Evolutionary conservation across 768 basidiomycete genomes (phyloP).

Genomic region (Porphyrellus cyaneotinctus): DNA sequence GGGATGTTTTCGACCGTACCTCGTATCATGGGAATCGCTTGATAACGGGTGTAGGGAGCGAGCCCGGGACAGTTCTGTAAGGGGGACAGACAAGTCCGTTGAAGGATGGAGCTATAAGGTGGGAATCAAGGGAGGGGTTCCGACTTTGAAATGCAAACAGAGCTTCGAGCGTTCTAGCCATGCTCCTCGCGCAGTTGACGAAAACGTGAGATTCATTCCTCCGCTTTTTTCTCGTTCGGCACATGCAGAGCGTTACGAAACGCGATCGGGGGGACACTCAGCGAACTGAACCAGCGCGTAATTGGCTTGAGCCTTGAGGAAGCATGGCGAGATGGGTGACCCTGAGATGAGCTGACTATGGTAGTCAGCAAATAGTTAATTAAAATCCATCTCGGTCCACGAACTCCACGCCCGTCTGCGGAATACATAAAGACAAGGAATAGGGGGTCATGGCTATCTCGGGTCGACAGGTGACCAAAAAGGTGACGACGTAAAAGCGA

Average conservation of each 20-base stretch:
- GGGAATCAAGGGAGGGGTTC: conserved; percentile 28
- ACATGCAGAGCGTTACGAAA: conserved; percentile 33
- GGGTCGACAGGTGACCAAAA: conserved; percentile 18
- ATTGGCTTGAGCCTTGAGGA: conserved; percentile 36
- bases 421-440: conserved; percentile 35
- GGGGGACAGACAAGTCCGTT: conserved; percentile 13
- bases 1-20: conserved; percentile 29
- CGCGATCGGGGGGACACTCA: conserved; percentile 30
- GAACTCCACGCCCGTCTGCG: conserved; percentile 34
- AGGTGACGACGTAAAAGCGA: conserved; percentile 32
- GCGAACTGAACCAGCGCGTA: conserved; percentile 37
- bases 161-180: conserved; percentile 34
- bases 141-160: conserved; percentile 34
- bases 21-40: conserved; percentile 27
- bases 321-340: conserved; percentile 26
- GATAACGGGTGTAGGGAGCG: conserved; percentile 22
- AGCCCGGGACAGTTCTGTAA: conserved; percentile 23
- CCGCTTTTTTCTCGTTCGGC: conserved; percentile 27
- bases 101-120: conserved; percentile 28
- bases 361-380: conserved; percentile 28
- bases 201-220: conserved; percentile 37
- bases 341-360: conserved; percentile 24
- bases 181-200: conserved; percentile 31
- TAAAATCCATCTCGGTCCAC: conserved; percentile 33
- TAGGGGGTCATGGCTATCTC: conserved; percentile 30